Evolutionary conservation across 257 asterid species (phyloP).

Genomic region (Cordia subcordata): DNA sequence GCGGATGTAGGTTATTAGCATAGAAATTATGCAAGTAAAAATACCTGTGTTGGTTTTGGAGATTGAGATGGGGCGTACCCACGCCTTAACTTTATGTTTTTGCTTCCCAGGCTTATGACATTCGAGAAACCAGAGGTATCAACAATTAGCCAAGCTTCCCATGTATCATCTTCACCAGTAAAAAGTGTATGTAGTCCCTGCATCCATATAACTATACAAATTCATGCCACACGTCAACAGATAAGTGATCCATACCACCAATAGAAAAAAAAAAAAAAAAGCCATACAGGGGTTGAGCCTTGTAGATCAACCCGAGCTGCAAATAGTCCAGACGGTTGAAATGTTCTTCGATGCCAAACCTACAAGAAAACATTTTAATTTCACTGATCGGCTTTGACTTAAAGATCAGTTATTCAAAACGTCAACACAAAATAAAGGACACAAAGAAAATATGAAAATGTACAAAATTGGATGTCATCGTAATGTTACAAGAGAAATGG

Average conservation of each 20-base stretch:
- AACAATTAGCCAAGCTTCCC: conserved; percentile 93
- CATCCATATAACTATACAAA: conserved; percentile 18
- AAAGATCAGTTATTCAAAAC: neutral
- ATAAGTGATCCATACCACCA: conserved; percentile 1
- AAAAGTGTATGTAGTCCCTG: conserved; percentile 89
- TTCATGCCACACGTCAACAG: conserved; percentile 7
- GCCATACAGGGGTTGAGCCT: conserved; percentile 77
- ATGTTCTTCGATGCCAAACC: conserved; percentile 97
- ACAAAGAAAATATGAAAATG: neutral
- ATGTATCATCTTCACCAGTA: conserved; percentile 94
- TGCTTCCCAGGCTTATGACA: conserved; percentile 45
- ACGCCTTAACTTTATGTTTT: conserved; percentile 72
- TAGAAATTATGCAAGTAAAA: neutral
- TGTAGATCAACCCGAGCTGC: conserved; percentile 98
- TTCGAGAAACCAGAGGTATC: conserved; percentile 71
- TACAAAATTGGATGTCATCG: neutral
- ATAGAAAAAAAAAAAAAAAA: conserved; percentile 12
- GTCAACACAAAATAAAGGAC: neutral
- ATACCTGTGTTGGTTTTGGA: conserved; percentile 86
- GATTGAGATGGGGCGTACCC: conserved; percentile 87
- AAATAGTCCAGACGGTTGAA: conserved; percentile 95
- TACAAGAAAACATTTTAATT: conserved; percentile 20
- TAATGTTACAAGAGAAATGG: neutral
- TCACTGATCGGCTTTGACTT: neutral
- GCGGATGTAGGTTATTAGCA: neutral